These are phyloP conservation scores for Ophiostoma tasmaniense DNA, from an alignment of 2,329 filamentous ascomycete species.

Conservation along the genomic window DNA sequence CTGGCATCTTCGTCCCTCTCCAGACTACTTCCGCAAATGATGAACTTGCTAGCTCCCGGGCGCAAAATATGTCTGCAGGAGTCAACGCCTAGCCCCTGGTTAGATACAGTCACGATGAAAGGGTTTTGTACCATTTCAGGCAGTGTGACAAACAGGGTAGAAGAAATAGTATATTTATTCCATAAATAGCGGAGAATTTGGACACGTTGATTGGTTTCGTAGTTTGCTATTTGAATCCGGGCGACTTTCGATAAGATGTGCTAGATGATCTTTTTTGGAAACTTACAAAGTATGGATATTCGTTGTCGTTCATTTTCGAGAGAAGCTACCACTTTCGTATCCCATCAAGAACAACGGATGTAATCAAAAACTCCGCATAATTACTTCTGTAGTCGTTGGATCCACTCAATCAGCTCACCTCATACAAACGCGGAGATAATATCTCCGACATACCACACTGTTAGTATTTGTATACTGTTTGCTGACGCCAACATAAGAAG, in stretches of 20 bases:
- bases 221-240: neutral
- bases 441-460: neutral
- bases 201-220: neutral
- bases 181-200: neutral
- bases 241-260: neutral
- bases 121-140: conserved; percentile 20
- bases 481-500: neutral
- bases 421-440: neutral
- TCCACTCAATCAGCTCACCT: neutral
- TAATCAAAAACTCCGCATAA: no score
- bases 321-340: no score
- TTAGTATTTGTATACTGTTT: neutral
- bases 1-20: neutral
- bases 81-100: conserved; percentile 35
- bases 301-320: no score
- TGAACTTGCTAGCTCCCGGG: conserved; percentile 22
- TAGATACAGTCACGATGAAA: conserved; percentile 37
- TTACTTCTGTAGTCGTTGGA: no score
- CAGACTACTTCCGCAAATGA: neutral
- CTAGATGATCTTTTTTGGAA: no score
- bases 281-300: no score
- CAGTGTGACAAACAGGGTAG: neutral
- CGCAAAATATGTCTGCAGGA: conserved; percentile 31
- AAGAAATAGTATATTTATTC: neutral
- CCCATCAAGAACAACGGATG: no score